These are phyloP conservation scores for Evansstolkia leycettana DNA, from an alignment of 495 filamentous ascomycete species.

Conservation along the genomic window DNA sequence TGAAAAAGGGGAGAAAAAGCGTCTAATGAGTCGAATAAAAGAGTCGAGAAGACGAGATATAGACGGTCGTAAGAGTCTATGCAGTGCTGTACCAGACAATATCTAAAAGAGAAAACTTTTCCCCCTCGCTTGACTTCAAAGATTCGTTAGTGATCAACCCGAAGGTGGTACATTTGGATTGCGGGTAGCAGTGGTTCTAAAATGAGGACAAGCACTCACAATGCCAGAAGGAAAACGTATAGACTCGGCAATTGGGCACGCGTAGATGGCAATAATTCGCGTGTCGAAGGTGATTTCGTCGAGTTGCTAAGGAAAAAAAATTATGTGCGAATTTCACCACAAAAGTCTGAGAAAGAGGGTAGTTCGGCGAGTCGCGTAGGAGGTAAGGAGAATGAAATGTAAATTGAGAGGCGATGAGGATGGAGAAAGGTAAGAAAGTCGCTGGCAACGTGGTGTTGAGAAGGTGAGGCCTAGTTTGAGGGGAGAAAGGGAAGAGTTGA, in stretches of 20 bases:
- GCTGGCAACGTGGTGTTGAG: no score
- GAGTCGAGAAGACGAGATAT: no score
- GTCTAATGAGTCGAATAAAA: conserved; percentile 1
- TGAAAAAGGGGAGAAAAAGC: conserved; percentile 9
- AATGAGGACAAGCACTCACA: conserved; percentile 14
- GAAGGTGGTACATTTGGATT: conserved; percentile 1
- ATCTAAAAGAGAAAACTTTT: conserved; percentile 8
- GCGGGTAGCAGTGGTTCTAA: no score
- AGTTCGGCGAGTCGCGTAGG: neutral
- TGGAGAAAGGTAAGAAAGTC: no score
- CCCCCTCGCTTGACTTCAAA: conserved; percentile 3
- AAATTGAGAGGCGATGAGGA: conserved; percentile 2
- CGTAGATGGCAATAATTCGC: neutral
- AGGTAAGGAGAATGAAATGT: neutral
- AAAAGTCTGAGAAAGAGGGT: neutral
- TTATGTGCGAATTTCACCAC: conserved; percentile 17
- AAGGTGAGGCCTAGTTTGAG: conserved; percentile 1
- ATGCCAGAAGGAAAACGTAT: conserved; percentile 18
- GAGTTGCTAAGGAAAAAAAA: conserved; percentile 6
- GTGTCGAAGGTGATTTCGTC: no score
- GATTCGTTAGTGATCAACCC: conserved; percentile 4
- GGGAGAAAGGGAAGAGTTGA: conserved; percentile 3
- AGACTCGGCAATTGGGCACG: conserved; percentile 12
- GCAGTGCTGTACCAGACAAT: conserved; percentile 2
- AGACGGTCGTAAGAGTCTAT: neutral